Conservation (phyloP, 1,284 basidiomycete species). For the Pseudozyma hubeiensis region DNA sequence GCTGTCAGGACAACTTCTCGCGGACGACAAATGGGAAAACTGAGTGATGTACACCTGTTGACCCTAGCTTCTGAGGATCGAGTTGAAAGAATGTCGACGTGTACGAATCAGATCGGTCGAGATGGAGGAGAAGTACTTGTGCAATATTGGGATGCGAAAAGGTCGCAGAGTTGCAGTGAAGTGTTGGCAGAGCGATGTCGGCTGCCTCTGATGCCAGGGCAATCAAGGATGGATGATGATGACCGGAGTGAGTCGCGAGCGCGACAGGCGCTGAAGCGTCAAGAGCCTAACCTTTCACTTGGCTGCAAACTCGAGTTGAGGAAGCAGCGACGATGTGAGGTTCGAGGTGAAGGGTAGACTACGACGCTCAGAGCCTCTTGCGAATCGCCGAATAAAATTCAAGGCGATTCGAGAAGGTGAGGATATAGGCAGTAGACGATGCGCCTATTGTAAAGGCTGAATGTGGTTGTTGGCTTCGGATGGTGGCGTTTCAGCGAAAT, state of each 20-base stretch:
- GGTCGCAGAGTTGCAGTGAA: slow-evolving; percentile 19
- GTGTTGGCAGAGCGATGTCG: slow-evolving; percentile 52
- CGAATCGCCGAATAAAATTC: slow-evolving; percentile 1
- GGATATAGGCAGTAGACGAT: slow-evolving; percentile 1
- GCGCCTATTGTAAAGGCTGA: slow-evolving; percentile 27
- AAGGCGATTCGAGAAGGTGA: slow-evolving; percentile 1
- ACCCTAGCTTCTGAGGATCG: slow-evolving; percentile 33
- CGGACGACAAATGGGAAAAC: slow-evolving; percentile 11
- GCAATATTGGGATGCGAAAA: slow-evolving; percentile 24
- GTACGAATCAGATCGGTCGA: background rate
- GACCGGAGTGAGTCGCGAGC: slow-evolving; percentile 17
- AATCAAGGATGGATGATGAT: slow-evolving; percentile 2
- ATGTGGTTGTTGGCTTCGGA: slow-evolving; percentile 6
- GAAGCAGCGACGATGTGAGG: slow-evolving; percentile 10
- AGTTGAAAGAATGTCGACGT: background rate
- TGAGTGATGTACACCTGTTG: background rate
- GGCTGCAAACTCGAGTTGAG: slow-evolving; percentile 20
- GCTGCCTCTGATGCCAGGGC: slow-evolving; percentile 24
- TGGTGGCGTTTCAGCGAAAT: slow-evolving; percentile 18
- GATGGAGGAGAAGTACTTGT: background rate
- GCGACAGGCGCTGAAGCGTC: slow-evolving; percentile 28
- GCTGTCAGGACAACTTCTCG: background rate
- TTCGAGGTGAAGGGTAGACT: slow-evolving; percentile 2
- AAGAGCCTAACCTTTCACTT: slow-evolving; percentile 10
- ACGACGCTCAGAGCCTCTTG: slow-evolving; percentile 20